A percentile compares a stretch with the other conserved stretches of the same genome.
Conservation (phyloP, 768 basidiomycete species). For the Sistotremastrum niveocremeum region DNA sequence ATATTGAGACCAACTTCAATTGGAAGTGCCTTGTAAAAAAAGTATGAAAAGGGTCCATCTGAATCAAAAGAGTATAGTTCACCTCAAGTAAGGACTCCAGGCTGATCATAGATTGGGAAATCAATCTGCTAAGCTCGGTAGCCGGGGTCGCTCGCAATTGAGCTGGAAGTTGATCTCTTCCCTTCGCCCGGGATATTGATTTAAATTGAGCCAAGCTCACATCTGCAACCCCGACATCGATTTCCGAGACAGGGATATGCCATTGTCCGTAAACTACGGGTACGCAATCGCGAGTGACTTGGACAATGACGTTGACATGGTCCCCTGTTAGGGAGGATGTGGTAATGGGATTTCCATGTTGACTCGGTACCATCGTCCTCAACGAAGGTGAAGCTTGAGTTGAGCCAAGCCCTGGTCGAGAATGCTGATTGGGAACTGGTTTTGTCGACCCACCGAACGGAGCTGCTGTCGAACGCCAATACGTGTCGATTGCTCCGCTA, state of each 20-base stretch:
- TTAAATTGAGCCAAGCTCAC: conserved; percentile 75
- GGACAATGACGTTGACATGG: conserved; percentile 75
- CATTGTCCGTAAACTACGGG: conserved; percentile 76
- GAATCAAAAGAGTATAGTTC: conserved; percentile 6
- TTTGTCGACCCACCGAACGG: conserved; percentile 23
- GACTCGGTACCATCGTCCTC: conserved; percentile 20
- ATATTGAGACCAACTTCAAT: conserved; percentile 60
- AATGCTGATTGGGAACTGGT: conserved; percentile 21
- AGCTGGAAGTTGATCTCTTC: conserved; percentile 22
- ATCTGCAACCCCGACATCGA: conserved; percentile 74
- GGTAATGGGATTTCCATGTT: conserved; percentile 44
- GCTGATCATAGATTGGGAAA: conserved; percentile 45
- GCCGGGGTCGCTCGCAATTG: too few species aligned
- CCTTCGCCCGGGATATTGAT: conserved; percentile 39
- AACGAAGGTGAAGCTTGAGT: conserved; percentile 56
- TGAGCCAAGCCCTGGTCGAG: conserved; percentile 29
- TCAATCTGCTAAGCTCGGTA: conserved; percentile 2
- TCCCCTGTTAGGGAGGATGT: conserved; percentile 85
- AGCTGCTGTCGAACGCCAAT: conserved; percentile 83
- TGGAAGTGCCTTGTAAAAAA: conserved; percentile 37
- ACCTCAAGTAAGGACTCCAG: conserved; percentile 69
- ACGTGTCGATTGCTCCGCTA: conserved; percentile 91
- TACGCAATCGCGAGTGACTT: conserved; percentile 86
- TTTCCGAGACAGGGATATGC: conserved; percentile 54
- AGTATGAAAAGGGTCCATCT: conserved; percentile 1